Conservation (phyloP, 805 yeast species). For the Kodamaea jinghongensis region DNA sequence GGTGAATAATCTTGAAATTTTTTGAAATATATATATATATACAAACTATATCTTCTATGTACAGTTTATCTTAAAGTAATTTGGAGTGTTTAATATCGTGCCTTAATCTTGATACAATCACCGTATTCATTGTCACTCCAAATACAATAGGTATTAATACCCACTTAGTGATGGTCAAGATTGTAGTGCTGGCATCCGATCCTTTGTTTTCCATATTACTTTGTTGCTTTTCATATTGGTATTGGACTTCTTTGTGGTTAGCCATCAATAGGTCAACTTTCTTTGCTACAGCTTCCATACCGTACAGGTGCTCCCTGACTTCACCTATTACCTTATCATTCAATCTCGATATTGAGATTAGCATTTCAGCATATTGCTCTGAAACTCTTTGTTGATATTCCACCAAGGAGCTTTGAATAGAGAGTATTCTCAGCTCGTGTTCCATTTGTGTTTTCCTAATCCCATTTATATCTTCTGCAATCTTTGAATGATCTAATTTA, state of each 20-base stretch:
- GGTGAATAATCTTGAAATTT: slow-evolving; percentile 3
- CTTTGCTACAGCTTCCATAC: slow-evolving; percentile 29
- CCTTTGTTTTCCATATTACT: slow-evolving; percentile 9
- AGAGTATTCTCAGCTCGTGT: slow-evolving; percentile 18
- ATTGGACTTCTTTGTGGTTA: slow-evolving; percentile 36
- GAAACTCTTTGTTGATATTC: slow-evolving; percentile 27
- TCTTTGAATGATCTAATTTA: background rate
- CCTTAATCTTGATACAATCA: slow-evolving; percentile 52
- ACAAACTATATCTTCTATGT: slow-evolving; percentile 2
- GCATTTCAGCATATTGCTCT: slow-evolving; percentile 32
- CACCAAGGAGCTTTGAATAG: slow-evolving; percentile 17
- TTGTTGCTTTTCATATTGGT: slow-evolving; percentile 21
- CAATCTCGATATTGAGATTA: slow-evolving; percentile 27
- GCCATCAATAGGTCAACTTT: slow-evolving; percentile 42
- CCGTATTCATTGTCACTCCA: slow-evolving; percentile 39
- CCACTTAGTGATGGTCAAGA: slow-evolving; percentile 29
- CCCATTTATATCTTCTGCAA: background rate
- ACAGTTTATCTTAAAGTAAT: slow-evolving; percentile 39
- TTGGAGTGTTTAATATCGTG: slow-evolving; percentile 63
- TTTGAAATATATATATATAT: background rate
- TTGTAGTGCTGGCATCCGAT: slow-evolving; percentile 19
- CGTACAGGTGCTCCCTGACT: slow-evolving; percentile 39
- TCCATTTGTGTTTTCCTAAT: slow-evolving; percentile 12
- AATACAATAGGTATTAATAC: slow-evolving; percentile 38
- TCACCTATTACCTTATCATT: slow-evolving; percentile 41